phyloP scores from a whole-genome alignment of 75 land plant genomes.

The Adiantum capillusveneris region DNA sequence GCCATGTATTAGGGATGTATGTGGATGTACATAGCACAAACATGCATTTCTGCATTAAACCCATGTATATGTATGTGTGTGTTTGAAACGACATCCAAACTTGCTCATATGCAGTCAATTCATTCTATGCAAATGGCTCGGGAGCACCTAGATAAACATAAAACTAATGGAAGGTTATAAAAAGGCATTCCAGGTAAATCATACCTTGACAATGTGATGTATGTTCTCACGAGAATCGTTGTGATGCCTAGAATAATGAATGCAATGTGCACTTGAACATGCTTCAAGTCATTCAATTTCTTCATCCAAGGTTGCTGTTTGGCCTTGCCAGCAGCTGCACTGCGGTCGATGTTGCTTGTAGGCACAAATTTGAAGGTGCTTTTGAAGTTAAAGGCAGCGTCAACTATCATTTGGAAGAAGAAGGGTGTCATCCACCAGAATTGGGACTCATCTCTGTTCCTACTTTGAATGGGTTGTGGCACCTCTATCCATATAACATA shows the following conservation, averaged over 20 bases:
- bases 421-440: constrained; percentile 38
- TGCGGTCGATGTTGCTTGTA: constrained; percentile 20
- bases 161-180: no score
- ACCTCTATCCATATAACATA: constrained; percentile 8
- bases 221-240: no score
- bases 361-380: constrained; percentile 16
- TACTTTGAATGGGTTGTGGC: constrained; percentile 21
- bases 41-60: no score
- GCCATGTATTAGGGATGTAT: no score
- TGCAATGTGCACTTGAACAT: constrained; percentile 12
- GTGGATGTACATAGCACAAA: no score
- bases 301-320: constrained; percentile 1
- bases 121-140: no score
- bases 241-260: constrained; percentile 9
- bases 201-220: no score
- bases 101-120: no score
- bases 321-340: constrained; percentile 3
- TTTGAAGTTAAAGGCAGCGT: constrained; percentile 7
- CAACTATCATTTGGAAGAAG: constrained; percentile 14
- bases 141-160: no score
- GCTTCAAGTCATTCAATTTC: constrained; percentile 3
- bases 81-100: no score
- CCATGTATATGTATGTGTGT: no score
- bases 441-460: constrained; percentile 24
- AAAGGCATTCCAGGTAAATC: no score